Conservation (phyloP, 2,329 filamentous ascomycete species). For the Talaromyces piceae region DNA sequence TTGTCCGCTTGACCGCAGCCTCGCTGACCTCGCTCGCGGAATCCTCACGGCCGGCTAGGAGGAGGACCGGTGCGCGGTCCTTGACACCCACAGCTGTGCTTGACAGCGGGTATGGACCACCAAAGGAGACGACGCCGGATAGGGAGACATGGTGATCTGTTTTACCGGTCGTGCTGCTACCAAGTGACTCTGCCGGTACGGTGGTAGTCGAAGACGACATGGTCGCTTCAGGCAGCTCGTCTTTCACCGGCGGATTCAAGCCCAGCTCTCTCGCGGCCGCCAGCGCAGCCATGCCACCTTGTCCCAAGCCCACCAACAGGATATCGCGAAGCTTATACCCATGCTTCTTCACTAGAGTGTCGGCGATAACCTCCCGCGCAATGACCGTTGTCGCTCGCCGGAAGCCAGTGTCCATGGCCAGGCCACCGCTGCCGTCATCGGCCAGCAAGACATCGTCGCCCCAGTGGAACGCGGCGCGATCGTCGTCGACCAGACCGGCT, state of each 20-base stretch:
- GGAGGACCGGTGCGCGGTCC: constrained; percentile 34
- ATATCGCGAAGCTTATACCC: constrained; percentile 56
- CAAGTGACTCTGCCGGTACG: background rate
- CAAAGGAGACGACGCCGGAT: constrained; percentile 37
- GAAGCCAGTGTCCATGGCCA: constrained; percentile 59
- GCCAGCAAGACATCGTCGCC: constrained; percentile 58
- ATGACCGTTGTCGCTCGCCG: constrained; percentile 42
- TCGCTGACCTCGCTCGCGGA: constrained; percentile 48
- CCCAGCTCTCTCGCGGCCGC: constrained; percentile 45
- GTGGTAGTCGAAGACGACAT: constrained; percentile 1
- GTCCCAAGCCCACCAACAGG: constrained; percentile 59
- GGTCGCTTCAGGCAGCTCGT: constrained; percentile 3
- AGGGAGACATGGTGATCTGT: constrained; percentile 16
- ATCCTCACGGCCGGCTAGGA: constrained; percentile 33
- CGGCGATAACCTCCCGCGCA: constrained; percentile 45
- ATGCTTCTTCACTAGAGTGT: constrained; percentile 47
- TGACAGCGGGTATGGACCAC: constrained; percentile 34
- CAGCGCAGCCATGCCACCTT: constrained; percentile 58
- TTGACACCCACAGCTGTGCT: constrained; percentile 23
- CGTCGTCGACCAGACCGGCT: constrained; percentile 48
- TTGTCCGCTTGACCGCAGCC: constrained; percentile 56
- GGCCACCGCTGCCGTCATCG: constrained; percentile 43
- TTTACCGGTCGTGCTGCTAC: constrained; percentile 11
- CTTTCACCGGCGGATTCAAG: constrained; percentile 4
- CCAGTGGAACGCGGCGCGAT: constrained; percentile 62